Evolutionary conservation across 495 filamentous ascomycete species (phyloP).

Genomic region (Hypoxylon lenormandii): DNA sequence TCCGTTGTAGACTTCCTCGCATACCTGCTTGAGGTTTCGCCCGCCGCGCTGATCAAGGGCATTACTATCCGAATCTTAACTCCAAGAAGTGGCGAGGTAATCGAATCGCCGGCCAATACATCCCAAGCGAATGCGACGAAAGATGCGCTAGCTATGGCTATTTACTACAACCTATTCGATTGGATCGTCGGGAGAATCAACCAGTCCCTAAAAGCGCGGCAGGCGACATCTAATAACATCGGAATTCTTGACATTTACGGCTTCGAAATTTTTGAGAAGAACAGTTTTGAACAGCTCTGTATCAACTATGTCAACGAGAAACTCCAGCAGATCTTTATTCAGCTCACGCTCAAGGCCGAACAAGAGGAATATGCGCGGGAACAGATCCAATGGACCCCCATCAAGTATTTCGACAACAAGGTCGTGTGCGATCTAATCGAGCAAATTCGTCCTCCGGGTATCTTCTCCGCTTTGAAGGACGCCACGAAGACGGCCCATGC

Average conservation of each 20-base stretch:
- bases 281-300: slow-evolving; percentile 99
- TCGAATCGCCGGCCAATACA: slow-evolving; percentile 91
- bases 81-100: slow-evolving; percentile 84
- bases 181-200: slow-evolving; percentile 98
- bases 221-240: slow-evolving; percentile 81
- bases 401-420: slow-evolving; percentile 99
- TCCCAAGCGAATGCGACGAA: slow-evolving; percentile 91
- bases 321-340: slow-evolving; percentile 99
- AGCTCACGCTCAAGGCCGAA: slow-evolving; percentile 94
- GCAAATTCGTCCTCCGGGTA: slow-evolving; percentile 87
- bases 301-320: slow-evolving; percentile 99
- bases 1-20: slow-evolving; percentile 93
- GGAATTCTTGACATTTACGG: slow-evolving; percentile 99
- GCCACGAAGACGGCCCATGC: slow-evolving; percentile 97
- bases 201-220: slow-evolving; percentile 82
- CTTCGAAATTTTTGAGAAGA: slow-evolving; percentile 99
- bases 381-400: slow-evolving; percentile 98
- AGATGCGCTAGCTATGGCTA: slow-evolving; percentile 92
- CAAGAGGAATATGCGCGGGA: slow-evolving; percentile 98
- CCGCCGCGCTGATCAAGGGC: slow-evolving; percentile 82
- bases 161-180: slow-evolving; percentile 98
- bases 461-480: slow-evolving; percentile 97
- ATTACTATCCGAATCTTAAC: slow-evolving; percentile 90
- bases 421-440: slow-evolving; percentile 98
- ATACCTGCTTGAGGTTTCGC: slow-evolving; percentile 89